These are phyloP conservation scores for Aspergillus haitiensis DNA, from an alignment of 495 filamentous ascomycete genomes.

Conservation along the genomic window DNA sequence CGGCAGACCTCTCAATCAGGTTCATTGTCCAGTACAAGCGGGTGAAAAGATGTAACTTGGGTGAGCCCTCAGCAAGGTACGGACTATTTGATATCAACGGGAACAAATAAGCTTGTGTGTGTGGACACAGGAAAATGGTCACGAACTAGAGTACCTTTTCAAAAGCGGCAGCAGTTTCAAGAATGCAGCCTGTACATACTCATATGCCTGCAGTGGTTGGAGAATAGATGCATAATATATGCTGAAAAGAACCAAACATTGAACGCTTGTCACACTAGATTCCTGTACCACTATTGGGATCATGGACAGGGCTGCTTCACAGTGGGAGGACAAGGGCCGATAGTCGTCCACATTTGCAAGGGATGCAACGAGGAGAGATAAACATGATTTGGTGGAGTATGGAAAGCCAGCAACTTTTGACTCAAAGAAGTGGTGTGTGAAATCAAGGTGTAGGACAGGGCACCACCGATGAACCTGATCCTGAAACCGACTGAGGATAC, in stretches of 20 bases:
- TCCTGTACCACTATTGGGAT: slow-evolving; percentile 3
- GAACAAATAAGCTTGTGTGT: not conserved
- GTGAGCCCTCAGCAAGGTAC: not conserved
- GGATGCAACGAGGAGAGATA: slow-evolving; percentile 5
- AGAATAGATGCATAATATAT: slow-evolving; percentile 1
- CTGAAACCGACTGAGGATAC: not conserved
- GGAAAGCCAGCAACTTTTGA: slow-evolving; percentile 1
- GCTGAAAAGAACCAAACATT: slow-evolving; percentile 12
- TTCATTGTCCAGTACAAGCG: slow-evolving; percentile 2
- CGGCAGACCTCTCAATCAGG: not conserved
- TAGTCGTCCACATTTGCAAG: not conserved
- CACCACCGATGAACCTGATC: slow-evolving; percentile 6
- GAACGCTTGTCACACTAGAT: slow-evolving; percentile 7
- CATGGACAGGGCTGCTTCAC: not conserved
- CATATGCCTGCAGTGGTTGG: not conserved
- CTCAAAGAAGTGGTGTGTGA: slow-evolving; percentile 1
- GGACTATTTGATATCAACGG: not conserved
- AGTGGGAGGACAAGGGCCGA: not conserved
- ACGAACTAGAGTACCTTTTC: not conserved
- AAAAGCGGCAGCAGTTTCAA: slow-evolving; percentile 3
- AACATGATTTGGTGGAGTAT: slow-evolving; percentile 1
- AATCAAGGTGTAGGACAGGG: slow-evolving; percentile 4
- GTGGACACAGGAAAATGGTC: no score
- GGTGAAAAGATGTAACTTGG: not conserved
- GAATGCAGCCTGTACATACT: slow-evolving; percentile 1